Percentiles rank a stretch among this genome's conserved stretches.
Evolutionary conservation across 805 yeast genomes (phyloP).

Genomic region (Suhomyces kilbournensis): DNA sequence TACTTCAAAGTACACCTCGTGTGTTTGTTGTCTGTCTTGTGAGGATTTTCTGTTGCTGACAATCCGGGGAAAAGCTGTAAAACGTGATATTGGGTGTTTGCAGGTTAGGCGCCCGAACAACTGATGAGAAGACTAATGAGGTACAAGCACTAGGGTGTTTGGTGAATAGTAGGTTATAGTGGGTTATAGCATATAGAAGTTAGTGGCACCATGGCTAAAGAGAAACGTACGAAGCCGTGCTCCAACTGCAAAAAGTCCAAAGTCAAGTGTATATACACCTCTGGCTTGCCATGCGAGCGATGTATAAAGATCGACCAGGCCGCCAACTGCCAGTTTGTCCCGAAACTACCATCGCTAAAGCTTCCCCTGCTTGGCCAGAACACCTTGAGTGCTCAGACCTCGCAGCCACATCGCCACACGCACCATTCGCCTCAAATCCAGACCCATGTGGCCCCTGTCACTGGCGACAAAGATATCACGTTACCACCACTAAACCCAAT

Average conservation of each 20-base stretch:
- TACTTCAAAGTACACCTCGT: no score
- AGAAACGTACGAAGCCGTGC: constrained; percentile 57
- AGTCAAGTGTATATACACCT: constrained; percentile 55
- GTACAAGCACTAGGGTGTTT: no score
- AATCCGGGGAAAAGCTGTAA: not conserved
- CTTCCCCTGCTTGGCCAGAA: constrained; percentile 4
- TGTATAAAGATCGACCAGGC: constrained; percentile 51
- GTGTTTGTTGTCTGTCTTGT: no score
- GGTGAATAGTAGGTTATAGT: no score
- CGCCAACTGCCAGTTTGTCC: constrained; percentile 50
- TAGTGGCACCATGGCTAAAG: constrained; percentile 21
- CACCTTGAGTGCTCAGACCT: not conserved
- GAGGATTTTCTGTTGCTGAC: no score
- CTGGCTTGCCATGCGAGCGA: constrained; percentile 52
- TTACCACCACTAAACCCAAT: constrained; percentile 2
- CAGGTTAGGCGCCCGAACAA: not conserved
- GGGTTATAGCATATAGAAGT: not conserved
- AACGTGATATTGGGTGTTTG: not conserved
- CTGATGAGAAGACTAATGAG: no score
- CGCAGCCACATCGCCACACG: not conserved
- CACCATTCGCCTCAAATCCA: not conserved
- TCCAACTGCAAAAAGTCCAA: constrained; percentile 59
- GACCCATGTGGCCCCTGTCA: not conserved
- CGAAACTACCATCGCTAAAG: constrained; percentile 45
- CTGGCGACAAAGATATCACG: not conserved